Percentiles rank a stretch among this genome's conserved stretches.
These are phyloP conservation scores for Pythium brachiatum DNA, from an alignment of 352 stramenopile species.

Conservation along the genomic window DNA sequence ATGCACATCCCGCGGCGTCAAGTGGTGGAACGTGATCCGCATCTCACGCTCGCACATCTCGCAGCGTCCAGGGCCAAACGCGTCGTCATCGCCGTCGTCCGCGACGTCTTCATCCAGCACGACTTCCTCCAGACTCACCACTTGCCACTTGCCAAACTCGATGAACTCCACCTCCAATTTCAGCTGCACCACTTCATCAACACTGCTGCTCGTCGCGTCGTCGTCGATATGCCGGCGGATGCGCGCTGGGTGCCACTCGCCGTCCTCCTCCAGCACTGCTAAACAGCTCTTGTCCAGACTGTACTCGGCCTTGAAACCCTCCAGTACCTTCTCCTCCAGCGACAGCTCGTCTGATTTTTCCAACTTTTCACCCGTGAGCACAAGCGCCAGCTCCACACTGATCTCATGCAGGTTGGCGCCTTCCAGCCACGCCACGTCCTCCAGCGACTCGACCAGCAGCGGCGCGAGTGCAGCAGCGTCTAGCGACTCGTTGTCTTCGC, in stretches of 20 bases:
- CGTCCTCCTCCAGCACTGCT: conserved; percentile 64
- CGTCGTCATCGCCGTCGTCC: conserved; percentile 37
- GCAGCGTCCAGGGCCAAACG: conserved; percentile 39
- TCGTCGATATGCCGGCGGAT: conserved; percentile 45
- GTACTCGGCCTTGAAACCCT: conserved; percentile 40
- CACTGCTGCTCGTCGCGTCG: background rate
- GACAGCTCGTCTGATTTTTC: conserved; percentile 12
- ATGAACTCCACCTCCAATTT: conserved; percentile 69
- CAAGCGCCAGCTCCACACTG: conserved; percentile 2
- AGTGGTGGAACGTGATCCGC: conserved; percentile 91
- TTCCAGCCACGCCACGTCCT: conserved; percentile 42
- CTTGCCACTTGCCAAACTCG: conserved; percentile 76
- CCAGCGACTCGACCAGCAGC: conserved; percentile 41
- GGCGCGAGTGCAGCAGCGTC: conserved; percentile 25
- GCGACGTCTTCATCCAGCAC: conserved; percentile 77
- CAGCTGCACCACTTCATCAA: conserved; percentile 20
- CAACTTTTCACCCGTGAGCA: conserved; percentile 8
- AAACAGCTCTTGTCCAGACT: conserved; percentile 59
- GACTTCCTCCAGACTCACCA: conserved; percentile 48
- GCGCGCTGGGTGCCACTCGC: conserved; percentile 66
- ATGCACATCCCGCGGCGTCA: conserved; percentile 89
- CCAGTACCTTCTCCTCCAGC: conserved; percentile 16
- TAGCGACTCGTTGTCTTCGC: conserved; percentile 31
- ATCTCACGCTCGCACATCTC: conserved; percentile 91
- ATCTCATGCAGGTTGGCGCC: conserved; percentile 5